A percentile compares a stretch with the other conserved stretches of the same genome.
Conservation (phyloP, 2,329 filamentous ascomycete genomes). For the Fusarium fujikuroi region DNA sequence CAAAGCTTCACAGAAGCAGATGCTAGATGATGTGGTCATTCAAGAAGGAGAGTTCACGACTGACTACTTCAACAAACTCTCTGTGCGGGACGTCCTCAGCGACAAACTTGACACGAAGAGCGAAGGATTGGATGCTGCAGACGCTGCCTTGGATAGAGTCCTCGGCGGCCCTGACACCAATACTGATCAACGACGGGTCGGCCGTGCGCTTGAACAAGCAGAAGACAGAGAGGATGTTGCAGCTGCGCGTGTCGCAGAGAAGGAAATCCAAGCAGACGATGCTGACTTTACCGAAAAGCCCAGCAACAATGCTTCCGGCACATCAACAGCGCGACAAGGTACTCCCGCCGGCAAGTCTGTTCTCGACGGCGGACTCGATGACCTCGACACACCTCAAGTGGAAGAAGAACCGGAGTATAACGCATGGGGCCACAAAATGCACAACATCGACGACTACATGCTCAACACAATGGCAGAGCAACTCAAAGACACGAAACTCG, state of each 20-base stretch:
- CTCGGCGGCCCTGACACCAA: conserved; percentile 73
- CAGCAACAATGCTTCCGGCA: conserved; percentile 56
- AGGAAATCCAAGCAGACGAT: conserved; percentile 87
- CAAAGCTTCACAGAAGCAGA: conserved; percentile 96
- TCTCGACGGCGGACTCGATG: conserved; percentile 47
- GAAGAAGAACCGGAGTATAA: conserved; percentile 63
- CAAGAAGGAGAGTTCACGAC: conserved; percentile 98
- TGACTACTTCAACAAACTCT: conserved; percentile 89
- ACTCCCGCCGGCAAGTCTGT: conserved; percentile 58
- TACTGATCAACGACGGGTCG: conserved; percentile 69
- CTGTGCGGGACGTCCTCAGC: conserved; percentile 74
- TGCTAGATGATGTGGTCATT: conserved; percentile 97
- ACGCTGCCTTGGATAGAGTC: conserved; percentile 86
- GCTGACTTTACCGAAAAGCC: conserved; percentile 82
- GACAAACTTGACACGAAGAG: conserved; percentile 63
- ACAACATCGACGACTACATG: conserved; percentile 80
- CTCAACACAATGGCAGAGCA: conserved; percentile 73
- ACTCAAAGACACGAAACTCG: conserved; percentile 68
- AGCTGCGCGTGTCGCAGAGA: conserved; percentile 87
- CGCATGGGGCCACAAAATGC: conserved; percentile 67
- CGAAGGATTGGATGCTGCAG: conserved; percentile 74
- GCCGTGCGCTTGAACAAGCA: conserved; percentile 83
- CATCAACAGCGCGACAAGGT: conserved; percentile 62
- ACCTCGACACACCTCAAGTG: conserved; percentile 48
- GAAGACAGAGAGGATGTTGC: conserved; percentile 93